phyloP scores from a whole-genome alignment of 2,329 filamentous ascomycete genomes.

The Hirsutella minnesotensis region DNA sequence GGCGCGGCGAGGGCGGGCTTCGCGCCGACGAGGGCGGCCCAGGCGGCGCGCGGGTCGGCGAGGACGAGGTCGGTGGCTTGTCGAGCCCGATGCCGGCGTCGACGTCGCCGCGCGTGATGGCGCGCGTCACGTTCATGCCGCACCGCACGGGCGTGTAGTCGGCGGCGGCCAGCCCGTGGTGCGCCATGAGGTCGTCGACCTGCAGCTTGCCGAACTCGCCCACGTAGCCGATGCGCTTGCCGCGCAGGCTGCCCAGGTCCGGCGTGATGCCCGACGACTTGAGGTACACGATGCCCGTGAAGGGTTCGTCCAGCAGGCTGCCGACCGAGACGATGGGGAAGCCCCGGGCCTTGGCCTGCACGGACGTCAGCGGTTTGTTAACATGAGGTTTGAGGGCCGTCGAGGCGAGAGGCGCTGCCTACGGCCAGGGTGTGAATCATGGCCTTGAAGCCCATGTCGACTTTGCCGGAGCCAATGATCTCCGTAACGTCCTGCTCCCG shows the following conservation, averaged over 20 bases:
- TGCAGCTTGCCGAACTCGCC: slow-evolving; percentile 77
- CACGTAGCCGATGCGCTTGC: slow-evolving; percentile 68
- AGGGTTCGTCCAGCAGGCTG: slow-evolving; percentile 67
- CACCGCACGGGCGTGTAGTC: slow-evolving; percentile 70
- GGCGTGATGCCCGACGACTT: slow-evolving; percentile 62
- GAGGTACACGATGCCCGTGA: slow-evolving; percentile 68
- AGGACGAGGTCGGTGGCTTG: slow-evolving; percentile 69
- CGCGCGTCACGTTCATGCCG: slow-evolving; percentile 71
- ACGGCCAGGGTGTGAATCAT: slow-evolving; percentile 75
- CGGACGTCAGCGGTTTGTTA: background rate
- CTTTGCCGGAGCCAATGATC: slow-evolving; percentile 65
- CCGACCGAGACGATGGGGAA: slow-evolving; percentile 65
- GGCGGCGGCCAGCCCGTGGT: slow-evolving; percentile 61
- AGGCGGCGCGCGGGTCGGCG: slow-evolving; percentile 48
- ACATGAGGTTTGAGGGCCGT: background rate
- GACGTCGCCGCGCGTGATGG: slow-evolving; percentile 60
- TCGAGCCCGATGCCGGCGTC: slow-evolving; percentile 68
- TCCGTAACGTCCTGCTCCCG: slow-evolving; percentile 59
- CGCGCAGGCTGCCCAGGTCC: slow-evolving; percentile 64
- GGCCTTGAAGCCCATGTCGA: slow-evolving; percentile 70
- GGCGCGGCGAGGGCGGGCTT: slow-evolving; percentile 58
- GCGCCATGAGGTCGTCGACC: slow-evolving; percentile 67
- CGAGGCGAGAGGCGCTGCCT: slow-evolving; percentile 13
- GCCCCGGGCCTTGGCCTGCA: slow-evolving; percentile 58
- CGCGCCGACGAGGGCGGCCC: slow-evolving; percentile 57